Conservation (phyloP, 805 yeast genomes). For the Starmerella bombi region DNA sequence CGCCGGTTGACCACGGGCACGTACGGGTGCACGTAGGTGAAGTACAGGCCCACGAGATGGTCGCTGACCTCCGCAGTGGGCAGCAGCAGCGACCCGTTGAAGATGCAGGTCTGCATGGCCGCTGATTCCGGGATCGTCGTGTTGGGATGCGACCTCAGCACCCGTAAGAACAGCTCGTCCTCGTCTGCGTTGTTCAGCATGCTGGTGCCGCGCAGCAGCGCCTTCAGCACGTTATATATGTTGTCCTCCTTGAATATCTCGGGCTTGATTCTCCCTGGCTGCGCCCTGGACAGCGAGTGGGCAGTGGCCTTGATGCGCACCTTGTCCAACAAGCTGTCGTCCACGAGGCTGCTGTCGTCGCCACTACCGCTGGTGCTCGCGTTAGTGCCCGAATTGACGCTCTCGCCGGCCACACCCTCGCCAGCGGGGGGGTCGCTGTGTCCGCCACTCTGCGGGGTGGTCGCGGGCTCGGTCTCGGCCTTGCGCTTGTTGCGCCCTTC, state of each 20-base stretch:
- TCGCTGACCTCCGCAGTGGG: conserved; percentile 49
- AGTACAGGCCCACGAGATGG: conserved; percentile 49
- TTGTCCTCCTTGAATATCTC: neutral
- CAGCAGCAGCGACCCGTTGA: conserved; percentile 52
- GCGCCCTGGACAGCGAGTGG: conserved; percentile 5
- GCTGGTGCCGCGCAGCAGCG: conserved; percentile 2
- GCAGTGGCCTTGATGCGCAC: neutral
- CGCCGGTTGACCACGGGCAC: conserved; percentile 55
- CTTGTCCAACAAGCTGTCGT: neutral
- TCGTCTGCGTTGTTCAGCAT: neutral
- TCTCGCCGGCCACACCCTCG: neutral
- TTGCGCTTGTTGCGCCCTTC: conserved; percentile 31
- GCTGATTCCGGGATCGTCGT: neutral
- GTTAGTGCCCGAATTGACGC: neutral
- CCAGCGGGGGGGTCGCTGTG: neutral
- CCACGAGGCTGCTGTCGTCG: neutral
- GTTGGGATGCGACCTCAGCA: neutral
- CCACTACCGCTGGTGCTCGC: neutral
- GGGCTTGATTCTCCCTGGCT: neutral
- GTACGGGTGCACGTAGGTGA: conserved; percentile 50
- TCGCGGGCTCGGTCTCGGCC: conserved; percentile 31
- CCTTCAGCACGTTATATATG: neutral
- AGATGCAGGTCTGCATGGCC: neutral
- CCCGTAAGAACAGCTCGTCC: conserved; percentile 4
- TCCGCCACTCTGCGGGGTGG: conserved; percentile 17